phyloP scores from a whole-genome alignment of 2,329 filamentous ascomycete species.

The Torrubiella hemipterigena region DNA sequence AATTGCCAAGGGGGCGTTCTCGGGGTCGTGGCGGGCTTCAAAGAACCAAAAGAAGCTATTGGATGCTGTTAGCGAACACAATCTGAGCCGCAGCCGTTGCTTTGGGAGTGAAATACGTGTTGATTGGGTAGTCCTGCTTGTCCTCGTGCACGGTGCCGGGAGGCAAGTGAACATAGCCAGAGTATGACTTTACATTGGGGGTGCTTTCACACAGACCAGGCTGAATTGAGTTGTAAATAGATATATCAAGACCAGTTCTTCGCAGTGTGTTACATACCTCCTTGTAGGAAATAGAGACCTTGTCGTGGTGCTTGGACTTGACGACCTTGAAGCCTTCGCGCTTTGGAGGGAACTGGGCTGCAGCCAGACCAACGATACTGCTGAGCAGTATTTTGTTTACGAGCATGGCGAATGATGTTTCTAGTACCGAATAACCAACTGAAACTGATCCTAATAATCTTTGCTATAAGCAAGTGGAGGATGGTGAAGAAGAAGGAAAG shows the following conservation, averaged over 20 bases:
- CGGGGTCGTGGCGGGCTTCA: slow-evolving; percentile 26
- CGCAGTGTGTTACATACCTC: slow-evolving; percentile 27
- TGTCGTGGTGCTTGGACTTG: slow-evolving; percentile 44
- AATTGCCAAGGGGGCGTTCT: slow-evolving; percentile 35
- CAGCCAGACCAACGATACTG: slow-evolving; percentile 10
- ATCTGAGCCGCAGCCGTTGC: background rate
- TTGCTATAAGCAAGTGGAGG: no score
- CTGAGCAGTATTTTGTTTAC: slow-evolving; percentile 8
- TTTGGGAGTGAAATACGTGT: slow-evolving; percentile 24
- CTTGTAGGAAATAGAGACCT: slow-evolving; percentile 52
- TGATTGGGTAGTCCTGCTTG: slow-evolving; percentile 31
- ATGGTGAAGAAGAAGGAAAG: no score
- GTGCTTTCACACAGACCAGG: slow-evolving; percentile 45
- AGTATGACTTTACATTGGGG: slow-evolving; percentile 50
- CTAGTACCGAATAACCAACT: no score
- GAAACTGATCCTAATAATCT: no score
- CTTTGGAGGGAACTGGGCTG: slow-evolving; percentile 18
- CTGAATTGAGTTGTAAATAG: slow-evolving; percentile 27
- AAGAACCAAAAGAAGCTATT: slow-evolving; percentile 37
- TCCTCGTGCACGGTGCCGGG: slow-evolving; percentile 28
- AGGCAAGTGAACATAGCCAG: slow-evolving; percentile 49
- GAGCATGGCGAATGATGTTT: no score
- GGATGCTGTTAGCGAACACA: slow-evolving; percentile 6
- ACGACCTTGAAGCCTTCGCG: slow-evolving; percentile 31
- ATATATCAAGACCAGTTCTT: slow-evolving; percentile 27